phyloP scores from a whole-genome alignment of 2,329 filamentous ascomycete genomes.

The Ophiostoma piceae region DNA sequence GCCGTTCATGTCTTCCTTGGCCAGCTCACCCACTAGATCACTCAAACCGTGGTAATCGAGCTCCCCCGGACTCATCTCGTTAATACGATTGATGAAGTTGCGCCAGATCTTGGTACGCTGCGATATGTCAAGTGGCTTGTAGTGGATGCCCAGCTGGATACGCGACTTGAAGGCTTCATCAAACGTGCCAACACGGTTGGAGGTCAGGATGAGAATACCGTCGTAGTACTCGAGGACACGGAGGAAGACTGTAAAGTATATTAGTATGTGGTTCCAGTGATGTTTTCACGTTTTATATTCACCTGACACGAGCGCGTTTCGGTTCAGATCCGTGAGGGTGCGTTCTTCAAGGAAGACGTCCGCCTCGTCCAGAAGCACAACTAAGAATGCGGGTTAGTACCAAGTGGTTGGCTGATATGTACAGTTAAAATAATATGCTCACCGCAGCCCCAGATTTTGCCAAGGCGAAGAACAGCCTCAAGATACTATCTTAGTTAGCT shows the following conservation, averaged over 20 bases:
- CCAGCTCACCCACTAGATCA: neutral
- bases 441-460: too few species aligned
- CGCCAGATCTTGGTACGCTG: neutral
- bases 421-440: too few species aligned
- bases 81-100: neutral
- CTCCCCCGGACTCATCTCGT: neutral
- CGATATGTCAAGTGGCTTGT: neutral
- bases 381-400: too few species aligned
- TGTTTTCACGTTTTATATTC: too few species aligned
- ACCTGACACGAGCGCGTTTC: too few species aligned
- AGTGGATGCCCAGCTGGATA: neutral
- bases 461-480: too few species aligned
- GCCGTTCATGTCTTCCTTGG: neutral
- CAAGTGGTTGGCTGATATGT: too few species aligned
- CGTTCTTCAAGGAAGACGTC: too few species aligned
- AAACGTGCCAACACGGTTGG: neutral
- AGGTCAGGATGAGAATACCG: neutral
- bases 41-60: neutral
- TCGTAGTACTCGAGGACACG: slow-evolving; percentile 1
- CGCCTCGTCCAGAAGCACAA: too few species aligned
- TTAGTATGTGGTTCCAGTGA: neutral
- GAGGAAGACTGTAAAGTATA: neutral
- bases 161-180: neutral
- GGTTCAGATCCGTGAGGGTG: too few species aligned
- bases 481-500: too few species aligned